Conservation (phyloP, 305 asterid species). For the Petunia hybrid region DNA sequence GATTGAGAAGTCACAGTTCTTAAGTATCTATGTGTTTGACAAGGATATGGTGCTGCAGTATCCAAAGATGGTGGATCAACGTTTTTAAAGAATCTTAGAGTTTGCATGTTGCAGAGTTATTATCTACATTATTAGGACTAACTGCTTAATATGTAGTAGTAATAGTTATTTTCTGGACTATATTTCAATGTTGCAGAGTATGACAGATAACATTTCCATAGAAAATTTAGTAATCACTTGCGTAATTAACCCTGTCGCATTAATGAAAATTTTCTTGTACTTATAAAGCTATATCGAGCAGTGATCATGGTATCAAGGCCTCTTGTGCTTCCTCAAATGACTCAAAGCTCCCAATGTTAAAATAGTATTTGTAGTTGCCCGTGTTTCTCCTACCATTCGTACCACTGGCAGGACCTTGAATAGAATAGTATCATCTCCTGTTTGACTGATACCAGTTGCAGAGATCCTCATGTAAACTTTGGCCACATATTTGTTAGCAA, state of each 20-base stretch:
- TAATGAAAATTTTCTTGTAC: background rate
- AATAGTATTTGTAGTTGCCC: too few relatives aligned
- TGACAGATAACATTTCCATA: too few relatives aligned
- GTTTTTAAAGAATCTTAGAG: slow-evolving; percentile 25
- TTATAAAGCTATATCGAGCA: background rate
- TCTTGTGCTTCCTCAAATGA: too few relatives aligned
- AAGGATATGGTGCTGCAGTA: slow-evolving; percentile 17
- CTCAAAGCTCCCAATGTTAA: too few relatives aligned
- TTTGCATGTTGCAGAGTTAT: background rate
- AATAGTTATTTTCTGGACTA: background rate
- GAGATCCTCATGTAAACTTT: too few relatives aligned
- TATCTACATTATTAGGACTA: background rate
- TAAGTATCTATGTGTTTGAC: background rate
- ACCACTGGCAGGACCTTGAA: too few relatives aligned
- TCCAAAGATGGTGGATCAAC: slow-evolving; percentile 2
- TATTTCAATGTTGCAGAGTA: background rate
- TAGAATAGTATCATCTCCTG: too few relatives aligned
- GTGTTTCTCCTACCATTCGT: too few relatives aligned
- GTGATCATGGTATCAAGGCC: too few relatives aligned
- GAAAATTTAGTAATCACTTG: background rate
- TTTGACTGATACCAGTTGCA: too few relatives aligned
- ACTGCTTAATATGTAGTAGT: background rate
- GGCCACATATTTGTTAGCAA: too few relatives aligned
- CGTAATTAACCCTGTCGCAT: background rate
- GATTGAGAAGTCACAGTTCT: background rate